Percentiles rank a stretch among this genome's conserved stretches.
Evolutionary conservation across 192 early-diverging fungal genomes (phyloP).

Genomic region (Geosiphon pyriformis): DNA sequence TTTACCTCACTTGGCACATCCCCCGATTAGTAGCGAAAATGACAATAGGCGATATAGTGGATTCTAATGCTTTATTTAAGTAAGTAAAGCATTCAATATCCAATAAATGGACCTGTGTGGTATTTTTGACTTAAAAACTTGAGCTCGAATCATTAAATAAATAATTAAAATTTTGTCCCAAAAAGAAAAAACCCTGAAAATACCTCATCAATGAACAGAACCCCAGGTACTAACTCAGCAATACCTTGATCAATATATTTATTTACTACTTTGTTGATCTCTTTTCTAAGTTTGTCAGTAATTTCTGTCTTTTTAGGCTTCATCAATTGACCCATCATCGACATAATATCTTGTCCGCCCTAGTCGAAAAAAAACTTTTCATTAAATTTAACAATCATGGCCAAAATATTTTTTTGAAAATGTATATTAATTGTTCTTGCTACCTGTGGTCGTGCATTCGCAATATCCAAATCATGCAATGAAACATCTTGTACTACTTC

Average conservation of each 20-base stretch:
- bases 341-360: constrained; percentile 97
- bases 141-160: constrained; percentile 9
- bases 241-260: constrained; percentile 98
- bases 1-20: constrained; percentile 69
- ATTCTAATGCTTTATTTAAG: constrained; percentile 96
- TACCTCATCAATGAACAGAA: constrained; percentile 96
- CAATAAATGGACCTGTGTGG: constrained; percentile 99
- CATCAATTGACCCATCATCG: constrained; percentile 96
- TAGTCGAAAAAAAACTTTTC: constrained; percentile 21
- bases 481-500: constrained; percentile 98
- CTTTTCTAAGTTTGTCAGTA: constrained; percentile 94
- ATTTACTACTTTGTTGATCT: constrained; percentile 99
- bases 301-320: constrained; percentile 99
- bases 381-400: neutral
- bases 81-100: constrained; percentile 99
- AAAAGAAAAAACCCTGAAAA: neutral
- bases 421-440: neutral
- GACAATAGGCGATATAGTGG: constrained; percentile 91
- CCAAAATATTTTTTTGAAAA: neutral
- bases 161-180: neutral
- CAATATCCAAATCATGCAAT: constrained; percentile 94
- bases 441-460: constrained; percentile 88
- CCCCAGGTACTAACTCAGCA: constrained; percentile 95
- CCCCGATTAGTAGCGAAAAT: constrained; percentile 98
- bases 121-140: constrained; percentile 26